Conservation (phyloP, 2,329 filamentous ascomycete species). For the Diaporthe nobilis region DNA sequence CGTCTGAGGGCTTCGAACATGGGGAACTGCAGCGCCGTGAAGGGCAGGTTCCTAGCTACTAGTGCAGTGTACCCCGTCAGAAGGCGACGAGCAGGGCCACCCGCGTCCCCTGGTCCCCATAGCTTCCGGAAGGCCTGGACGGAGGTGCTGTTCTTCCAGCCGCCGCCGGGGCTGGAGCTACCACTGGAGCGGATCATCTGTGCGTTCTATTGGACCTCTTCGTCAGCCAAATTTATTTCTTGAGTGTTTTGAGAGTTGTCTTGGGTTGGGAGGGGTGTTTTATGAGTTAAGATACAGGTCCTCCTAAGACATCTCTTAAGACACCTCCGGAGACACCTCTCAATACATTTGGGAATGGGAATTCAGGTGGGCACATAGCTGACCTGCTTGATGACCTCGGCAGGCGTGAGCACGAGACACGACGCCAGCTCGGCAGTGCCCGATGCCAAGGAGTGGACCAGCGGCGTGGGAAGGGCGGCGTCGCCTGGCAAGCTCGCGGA, state of each 20-base stretch:
- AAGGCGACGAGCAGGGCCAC: slow-evolving; percentile 68
- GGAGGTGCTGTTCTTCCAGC: slow-evolving; percentile 57
- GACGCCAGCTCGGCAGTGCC: slow-evolving; percentile 85
- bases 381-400: slow-evolving; percentile 87
- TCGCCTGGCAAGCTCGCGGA: slow-evolving; percentile 51
- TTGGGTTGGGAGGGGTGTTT: no score
- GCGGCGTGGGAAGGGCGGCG: slow-evolving; percentile 69
- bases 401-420: slow-evolving; percentile 88
- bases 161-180: slow-evolving; percentile 25
- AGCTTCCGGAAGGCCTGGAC: slow-evolving; percentile 65
- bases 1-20: slow-evolving; percentile 82
- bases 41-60: slow-evolving; percentile 86
- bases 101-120: slow-evolving; percentile 59
- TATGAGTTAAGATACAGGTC: no score
- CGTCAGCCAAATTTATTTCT: no score
- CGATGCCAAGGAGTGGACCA: slow-evolving; percentile 82
- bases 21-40: slow-evolving; percentile 90
- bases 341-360: no score
- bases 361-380: no score
- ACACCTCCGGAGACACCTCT: no score
- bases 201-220: slow-evolving; percentile 69
- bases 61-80: slow-evolving; percentile 84
- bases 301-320: no score
- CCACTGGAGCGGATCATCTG: slow-evolving; percentile 76
- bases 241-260: no score